Base-by-base conservation (phyloP, 2,329 filamentous ascomycete genomes). In the Sporothrix mexicana region DNA sequence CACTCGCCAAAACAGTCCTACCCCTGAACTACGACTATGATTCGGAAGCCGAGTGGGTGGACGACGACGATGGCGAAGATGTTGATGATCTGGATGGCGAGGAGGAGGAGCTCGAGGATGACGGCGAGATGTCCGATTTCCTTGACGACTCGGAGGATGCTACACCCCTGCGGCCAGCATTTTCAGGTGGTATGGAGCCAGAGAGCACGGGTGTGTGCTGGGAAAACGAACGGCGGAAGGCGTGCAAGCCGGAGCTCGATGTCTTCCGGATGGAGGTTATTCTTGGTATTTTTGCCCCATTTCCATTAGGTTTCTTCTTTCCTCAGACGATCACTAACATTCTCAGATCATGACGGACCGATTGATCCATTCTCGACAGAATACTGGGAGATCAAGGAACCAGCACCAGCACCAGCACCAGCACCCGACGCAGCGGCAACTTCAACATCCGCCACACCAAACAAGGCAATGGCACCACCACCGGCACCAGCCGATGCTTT, bases 71-170 rank as follows among this genome's bases (percentile, higher is more conserved):
- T 43, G 91, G 92, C 36, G 91, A 92, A 59, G 90, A 92, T 68
- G 86, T 93, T 2, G 90, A 89, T 15, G 87, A 91, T 2, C 84
- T 91, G 36, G 91, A 92, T 23, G 90, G 92, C 9, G 88, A 88
- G 83, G 94, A 87, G 84, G 95, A 87, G n/a, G 84, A 85, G 51
- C 75, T 85, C 0, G 92, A 92, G 73, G 91, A 90, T n/a, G 92
- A 93, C 17, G 92, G 93, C 75, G 94, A 97, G 74, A 92, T 97
- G 90, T 93, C 94, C 3, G 95, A 90, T 20, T 98, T 98, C 78
- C 85, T 98, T 1, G 95, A 97, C 77, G 93, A 97, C 77, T 93
- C 93, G 6, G 93, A 97, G 70, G 93, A 96, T 74, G 79, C 81
- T 78, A 87, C 83, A 74, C 83, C 81, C 79, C 84, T 82, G 75